These are phyloP conservation scores for Tetracentron sinense DNA, from an alignment of 164 flowering plant genomes.

Conservation along the genomic window DNA sequence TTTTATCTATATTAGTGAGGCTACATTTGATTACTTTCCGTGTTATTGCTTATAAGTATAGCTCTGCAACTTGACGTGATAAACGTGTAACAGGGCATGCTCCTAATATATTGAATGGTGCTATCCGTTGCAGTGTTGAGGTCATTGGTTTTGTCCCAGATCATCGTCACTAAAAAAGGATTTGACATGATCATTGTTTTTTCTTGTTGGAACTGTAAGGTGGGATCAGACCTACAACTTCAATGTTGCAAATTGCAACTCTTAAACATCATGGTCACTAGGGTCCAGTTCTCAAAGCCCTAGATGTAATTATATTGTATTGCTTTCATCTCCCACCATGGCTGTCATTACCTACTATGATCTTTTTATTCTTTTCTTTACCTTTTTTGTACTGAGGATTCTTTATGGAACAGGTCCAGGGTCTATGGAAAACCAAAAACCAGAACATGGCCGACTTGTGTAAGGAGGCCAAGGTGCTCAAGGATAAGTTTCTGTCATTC, in stretches of 20 bases:
- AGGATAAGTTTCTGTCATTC: constrained; percentile 49
- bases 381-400: not conserved
- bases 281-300: not conserved
- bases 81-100: not conserved
- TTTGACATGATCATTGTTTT: not conserved
- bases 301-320: not conserved
- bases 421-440: constrained; percentile 60
- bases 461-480: constrained; percentile 53
- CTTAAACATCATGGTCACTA: not conserved
- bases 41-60: not conserved
- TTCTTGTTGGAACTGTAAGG: not conserved
- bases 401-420: constrained; percentile 52
- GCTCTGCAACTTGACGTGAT: not conserved
- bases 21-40: not conserved
- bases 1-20: not conserved
- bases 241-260: too few relatives aligned
- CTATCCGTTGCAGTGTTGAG: not conserved
- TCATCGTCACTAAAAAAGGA: not conserved
- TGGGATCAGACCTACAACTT: not conserved
- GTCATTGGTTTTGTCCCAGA: not conserved
- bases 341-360: not conserved
- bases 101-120: not conserved
- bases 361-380: constrained; percentile 4
- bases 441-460: constrained; percentile 47
- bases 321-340: not conserved